Evolutionary conservation across 257 asterid species (phyloP).

Genomic region (Phtheirospermum japonicum): DNA sequence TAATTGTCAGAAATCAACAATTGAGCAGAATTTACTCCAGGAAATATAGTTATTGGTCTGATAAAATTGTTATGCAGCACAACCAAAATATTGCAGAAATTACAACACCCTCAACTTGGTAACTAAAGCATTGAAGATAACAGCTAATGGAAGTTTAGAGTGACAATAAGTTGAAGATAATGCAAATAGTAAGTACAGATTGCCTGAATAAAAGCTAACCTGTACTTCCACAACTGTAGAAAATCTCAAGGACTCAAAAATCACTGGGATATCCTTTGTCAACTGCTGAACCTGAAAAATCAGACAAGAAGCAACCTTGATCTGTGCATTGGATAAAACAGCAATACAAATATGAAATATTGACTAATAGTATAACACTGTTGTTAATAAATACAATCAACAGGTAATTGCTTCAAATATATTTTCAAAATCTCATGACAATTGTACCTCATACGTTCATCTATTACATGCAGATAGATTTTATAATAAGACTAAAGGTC

Average conservation of each 20-base stretch:
- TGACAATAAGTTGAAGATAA: background rate
- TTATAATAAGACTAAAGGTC: background rate
- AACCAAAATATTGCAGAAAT: conserved; percentile 1
- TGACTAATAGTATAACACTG: background rate
- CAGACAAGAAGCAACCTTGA: conserved; percentile 34
- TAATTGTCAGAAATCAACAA: background rate
- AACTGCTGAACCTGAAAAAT: conserved; percentile 61
- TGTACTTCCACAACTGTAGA: conserved; percentile 68
- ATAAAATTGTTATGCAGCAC: background rate
- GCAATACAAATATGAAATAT: too few species aligned
- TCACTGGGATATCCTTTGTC: conserved; percentile 56
- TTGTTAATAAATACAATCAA: conserved; percentile 3
- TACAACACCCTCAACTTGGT: background rate
- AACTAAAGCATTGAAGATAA: background rate
- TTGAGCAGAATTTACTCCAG: background rate
- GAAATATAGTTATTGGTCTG: background rate
- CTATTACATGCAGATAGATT: background rate
- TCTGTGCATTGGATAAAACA: conserved; percentile 24
- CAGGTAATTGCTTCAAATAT: background rate
- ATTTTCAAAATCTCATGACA: background rate
- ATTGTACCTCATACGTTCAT: background rate
- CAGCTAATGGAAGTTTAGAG: background rate
- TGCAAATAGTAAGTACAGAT: background rate
- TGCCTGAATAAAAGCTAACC: conserved; percentile 37
- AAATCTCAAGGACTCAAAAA: conserved; percentile 59